phyloP scores from a whole-genome alignment of 805 yeast genomes.

The Myxozyma vanderwaltii region DNA sequence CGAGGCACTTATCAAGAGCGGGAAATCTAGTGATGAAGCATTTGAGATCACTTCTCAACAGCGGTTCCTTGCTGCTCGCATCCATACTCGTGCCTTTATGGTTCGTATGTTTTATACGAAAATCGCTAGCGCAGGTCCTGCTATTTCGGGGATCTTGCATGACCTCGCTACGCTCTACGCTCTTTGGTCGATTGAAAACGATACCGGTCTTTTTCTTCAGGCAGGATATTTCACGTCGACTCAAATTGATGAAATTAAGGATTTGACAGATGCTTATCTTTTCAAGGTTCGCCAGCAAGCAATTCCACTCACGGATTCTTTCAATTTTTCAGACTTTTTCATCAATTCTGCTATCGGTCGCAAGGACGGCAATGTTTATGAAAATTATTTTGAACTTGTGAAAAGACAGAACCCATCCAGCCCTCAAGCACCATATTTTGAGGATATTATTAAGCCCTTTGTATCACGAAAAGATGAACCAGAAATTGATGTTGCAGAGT shows the following conservation, averaged over 20 bases:
- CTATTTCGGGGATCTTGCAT: slow-evolving; percentile 53
- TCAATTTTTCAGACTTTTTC: slow-evolving; percentile 76
- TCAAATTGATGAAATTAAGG: slow-evolving; percentile 49
- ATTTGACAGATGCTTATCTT: slow-evolving; percentile 51
- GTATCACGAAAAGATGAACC: slow-evolving; percentile 39
- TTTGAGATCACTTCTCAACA: slow-evolving; percentile 47
- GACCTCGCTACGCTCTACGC: slow-evolving; percentile 65
- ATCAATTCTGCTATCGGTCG: slow-evolving; percentile 81
- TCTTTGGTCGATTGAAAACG: slow-evolving; percentile 64
- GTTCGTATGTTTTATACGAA: slow-evolving; percentile 45
- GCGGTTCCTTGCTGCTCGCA: slow-evolving; percentile 46
- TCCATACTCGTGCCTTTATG: slow-evolving; percentile 46
- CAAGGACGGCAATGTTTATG: slow-evolving; percentile 80
- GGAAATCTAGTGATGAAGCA: slow-evolving; percentile 40
- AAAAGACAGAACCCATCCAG: slow-evolving; percentile 52
- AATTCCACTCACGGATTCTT: slow-evolving; percentile 79
- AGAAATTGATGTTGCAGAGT: slow-evolving; percentile 28
- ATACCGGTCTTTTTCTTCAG: slow-evolving; percentile 71
- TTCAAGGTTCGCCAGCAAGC: slow-evolving; percentile 63
- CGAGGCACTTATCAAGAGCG: slow-evolving; percentile 35
- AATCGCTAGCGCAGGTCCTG: slow-evolving; percentile 43
- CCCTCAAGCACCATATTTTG: slow-evolving; percentile 64
- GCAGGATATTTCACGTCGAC: slow-evolving; percentile 57
- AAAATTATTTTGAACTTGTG: slow-evolving; percentile 66
- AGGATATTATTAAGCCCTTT: slow-evolving; percentile 42